Percentiles rank a stretch among this genome's conserved stretches.
Evolutionary conservation across 257 asterid species (phyloP).

Genomic region (Nicotiana sylvestris): DNA sequence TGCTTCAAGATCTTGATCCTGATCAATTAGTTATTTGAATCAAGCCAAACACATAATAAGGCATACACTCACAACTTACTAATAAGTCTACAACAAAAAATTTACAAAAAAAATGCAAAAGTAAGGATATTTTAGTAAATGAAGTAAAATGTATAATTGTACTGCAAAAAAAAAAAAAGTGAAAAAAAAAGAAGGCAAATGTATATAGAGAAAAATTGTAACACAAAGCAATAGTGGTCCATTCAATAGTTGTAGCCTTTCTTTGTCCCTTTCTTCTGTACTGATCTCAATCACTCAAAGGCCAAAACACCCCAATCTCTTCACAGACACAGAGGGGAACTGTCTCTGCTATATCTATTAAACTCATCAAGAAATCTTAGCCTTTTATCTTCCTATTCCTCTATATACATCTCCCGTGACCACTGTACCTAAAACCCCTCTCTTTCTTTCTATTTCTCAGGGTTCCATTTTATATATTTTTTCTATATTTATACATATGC

Average conservation of each 20-base stretch:
- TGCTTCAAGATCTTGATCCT: too few species aligned
- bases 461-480: background rate
- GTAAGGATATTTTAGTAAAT: background rate
- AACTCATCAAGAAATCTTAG: constrained; percentile 21
- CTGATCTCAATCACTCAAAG: constrained; percentile 22
- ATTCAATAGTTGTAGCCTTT: constrained; percentile 25
- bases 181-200: background rate
- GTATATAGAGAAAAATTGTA: background rate
- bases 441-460: constrained; percentile 8
- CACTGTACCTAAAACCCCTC: constrained; percentile 19
- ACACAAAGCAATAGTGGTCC: constrained; percentile 29
- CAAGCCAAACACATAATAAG: too few species aligned
- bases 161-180: background rate
- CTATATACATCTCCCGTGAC: constrained; percentile 46
- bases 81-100: too few species aligned
- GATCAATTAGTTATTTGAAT: too few species aligned
- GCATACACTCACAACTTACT: too few species aligned
- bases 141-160: background rate
- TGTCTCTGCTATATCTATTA: constrained; percentile 17
- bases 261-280: constrained; percentile 33
- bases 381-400: constrained; percentile 27
- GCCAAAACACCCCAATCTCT: constrained; percentile 11
- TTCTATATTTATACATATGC: background rate
- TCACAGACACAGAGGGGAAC: background rate
- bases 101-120: background rate